Conservation (phyloP, 257 asterid genomes). For the Scutellaria baicalensis region DNA sequence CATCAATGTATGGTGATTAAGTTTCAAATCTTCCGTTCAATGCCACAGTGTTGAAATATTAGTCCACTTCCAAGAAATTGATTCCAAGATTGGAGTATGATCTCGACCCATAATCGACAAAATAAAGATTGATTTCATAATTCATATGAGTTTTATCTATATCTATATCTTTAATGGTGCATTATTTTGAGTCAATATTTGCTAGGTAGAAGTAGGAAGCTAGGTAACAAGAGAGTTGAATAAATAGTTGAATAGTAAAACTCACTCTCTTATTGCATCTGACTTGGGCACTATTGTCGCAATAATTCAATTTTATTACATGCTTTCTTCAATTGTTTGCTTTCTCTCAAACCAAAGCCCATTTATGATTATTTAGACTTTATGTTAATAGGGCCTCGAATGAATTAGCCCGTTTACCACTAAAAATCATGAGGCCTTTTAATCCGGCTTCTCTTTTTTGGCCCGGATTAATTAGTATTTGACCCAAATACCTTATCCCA, state of each 20-base stretch:
- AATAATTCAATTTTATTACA: not conserved
- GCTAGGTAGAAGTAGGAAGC: not conserved
- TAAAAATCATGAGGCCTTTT: too few species aligned
- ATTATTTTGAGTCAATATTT: not conserved
- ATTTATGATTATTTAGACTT: not conserved
- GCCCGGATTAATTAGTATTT: too few species aligned
- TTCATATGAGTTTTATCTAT: too few species aligned
- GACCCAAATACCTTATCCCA: too few species aligned
- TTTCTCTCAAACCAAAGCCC: not conserved
- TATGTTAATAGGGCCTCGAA: too few species aligned
- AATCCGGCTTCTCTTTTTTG: too few species aligned
- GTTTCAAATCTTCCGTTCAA: not conserved
- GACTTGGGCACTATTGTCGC: not conserved
- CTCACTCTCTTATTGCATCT: conserved; percentile 10
- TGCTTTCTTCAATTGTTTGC: too few species aligned
- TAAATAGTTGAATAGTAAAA: not conserved
- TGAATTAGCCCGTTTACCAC: too few species aligned
- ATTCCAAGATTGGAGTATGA: not conserved
- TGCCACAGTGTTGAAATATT: not conserved
- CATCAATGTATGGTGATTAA: conserved; percentile 3
- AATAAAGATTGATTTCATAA: not conserved
- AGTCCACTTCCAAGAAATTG: not conserved
- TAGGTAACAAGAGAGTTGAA: conserved; percentile 2
- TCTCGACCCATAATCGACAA: too few species aligned
- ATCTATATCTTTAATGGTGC: not conserved